Conservation (phyloP, 257 asterid species). For the Nicotiana tabacum region DNA sequence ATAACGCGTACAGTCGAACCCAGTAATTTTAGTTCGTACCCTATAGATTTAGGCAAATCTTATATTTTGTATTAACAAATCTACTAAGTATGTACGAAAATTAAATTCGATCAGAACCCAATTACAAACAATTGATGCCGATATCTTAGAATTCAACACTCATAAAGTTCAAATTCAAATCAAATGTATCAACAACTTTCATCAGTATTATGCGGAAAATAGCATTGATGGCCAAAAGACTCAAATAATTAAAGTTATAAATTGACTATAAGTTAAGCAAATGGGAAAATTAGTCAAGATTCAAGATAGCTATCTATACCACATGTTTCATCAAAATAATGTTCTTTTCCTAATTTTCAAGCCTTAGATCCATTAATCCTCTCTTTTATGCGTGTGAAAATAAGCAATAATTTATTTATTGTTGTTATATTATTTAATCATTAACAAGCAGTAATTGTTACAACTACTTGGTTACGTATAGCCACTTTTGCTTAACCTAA, state of each 20-base stretch:
- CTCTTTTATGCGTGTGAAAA: not conserved
- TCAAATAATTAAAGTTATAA: not conserved
- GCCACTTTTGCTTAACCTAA: not conserved
- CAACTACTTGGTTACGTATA: not conserved
- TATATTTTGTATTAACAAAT: too few species aligned
- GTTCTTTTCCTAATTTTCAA: not conserved
- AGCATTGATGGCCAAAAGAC: not conserved
- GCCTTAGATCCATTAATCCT: not conserved
- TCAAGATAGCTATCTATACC: not conserved
- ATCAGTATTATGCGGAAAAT: not conserved
- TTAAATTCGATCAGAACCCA: too few species aligned
- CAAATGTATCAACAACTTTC: not conserved
- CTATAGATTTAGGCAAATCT: too few species aligned
- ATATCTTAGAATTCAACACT: too few species aligned
- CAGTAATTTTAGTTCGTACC: too few species aligned
- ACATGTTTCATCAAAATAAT: not conserved
- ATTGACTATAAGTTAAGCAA: not conserved
- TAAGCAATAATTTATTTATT: not conserved
- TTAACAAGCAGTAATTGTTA: not conserved
- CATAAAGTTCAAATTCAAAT: too few species aligned
- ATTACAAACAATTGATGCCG: accelerated
- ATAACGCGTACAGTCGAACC: too few species aligned
- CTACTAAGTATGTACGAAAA: too few species aligned
- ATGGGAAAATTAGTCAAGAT: not conserved
- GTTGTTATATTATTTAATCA: not conserved